These are phyloP conservation scores for Talaromyces atroroseus DNA, from an alignment of 2,329 filamentous ascomycete genomes.

Conservation along the genomic window DNA sequence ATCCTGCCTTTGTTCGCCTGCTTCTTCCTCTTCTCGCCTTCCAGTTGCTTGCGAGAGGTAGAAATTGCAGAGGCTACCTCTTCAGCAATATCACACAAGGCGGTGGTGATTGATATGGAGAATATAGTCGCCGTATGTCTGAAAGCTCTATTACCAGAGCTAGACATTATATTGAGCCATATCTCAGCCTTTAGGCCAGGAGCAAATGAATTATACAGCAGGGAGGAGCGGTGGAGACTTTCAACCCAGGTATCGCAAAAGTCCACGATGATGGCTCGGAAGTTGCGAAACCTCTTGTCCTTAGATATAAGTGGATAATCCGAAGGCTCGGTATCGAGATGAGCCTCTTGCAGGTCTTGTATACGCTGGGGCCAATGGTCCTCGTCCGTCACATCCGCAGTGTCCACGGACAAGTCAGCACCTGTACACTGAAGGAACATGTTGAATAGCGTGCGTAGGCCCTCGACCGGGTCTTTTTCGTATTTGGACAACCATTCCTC, in stretches of 20 bases:
- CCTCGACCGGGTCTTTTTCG: conserved; percentile 49
- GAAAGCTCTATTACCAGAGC: conserved; percentile 79
- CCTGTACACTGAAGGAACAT: conserved; percentile 65
- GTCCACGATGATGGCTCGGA: conserved; percentile 68
- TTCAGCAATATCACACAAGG: conserved; percentile 67
- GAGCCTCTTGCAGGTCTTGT: conserved; percentile 79
- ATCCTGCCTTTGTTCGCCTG: conserved; percentile 73
- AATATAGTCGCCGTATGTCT: conserved; percentile 88
- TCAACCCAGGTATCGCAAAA: conserved; percentile 76
- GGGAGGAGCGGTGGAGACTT: conserved; percentile 72
- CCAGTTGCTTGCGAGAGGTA: conserved; percentile 70
- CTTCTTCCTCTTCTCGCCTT: conserved; percentile 67
- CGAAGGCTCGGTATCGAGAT: conserved; percentile 73
- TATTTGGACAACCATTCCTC: conserved; percentile 55
- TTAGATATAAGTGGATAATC: conserved; percentile 90
- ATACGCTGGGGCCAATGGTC: conserved; percentile 78
- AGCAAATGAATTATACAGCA: conserved; percentile 69
- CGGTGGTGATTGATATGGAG: conserved; percentile 70
- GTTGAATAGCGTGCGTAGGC: conserved; percentile 56
- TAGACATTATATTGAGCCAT: conserved; percentile 89
- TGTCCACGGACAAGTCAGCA: conserved; percentile 70
- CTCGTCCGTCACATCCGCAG: conserved; percentile 80
- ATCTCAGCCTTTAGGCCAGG: conserved; percentile 83
- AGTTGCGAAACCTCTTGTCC: conserved; percentile 67
- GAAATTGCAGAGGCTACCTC: conserved; percentile 67